Evolutionary conservation across 441 rosid species (phyloP).

Genomic region (Bruguiera hainesii): DNA sequence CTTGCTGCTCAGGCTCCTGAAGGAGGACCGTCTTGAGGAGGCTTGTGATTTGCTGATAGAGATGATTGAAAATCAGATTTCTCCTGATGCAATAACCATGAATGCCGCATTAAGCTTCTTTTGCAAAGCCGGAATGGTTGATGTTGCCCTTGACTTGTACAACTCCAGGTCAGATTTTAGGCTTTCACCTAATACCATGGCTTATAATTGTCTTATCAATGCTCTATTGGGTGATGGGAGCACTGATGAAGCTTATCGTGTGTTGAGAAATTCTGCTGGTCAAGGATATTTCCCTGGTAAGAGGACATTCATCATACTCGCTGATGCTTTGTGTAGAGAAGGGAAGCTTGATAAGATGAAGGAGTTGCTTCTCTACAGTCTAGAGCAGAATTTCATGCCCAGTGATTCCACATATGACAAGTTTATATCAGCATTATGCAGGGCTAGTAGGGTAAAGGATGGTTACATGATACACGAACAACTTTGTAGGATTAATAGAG

Average conservation of each 20-base stretch:
- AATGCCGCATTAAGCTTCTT: slow-evolving; percentile 71
- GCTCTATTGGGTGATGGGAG: slow-evolving; percentile 48
- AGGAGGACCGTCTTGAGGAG: slow-evolving; percentile 48
- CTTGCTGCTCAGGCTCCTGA: slow-evolving; percentile 55
- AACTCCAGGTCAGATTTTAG: slow-evolving; percentile 54
- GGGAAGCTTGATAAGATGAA: slow-evolving; percentile 60
- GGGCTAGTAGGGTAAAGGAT: slow-evolving; percentile 50
- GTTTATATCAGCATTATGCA: slow-evolving; percentile 57
- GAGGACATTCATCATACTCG: slow-evolving; percentile 47
- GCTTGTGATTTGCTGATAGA: slow-evolving; percentile 59
- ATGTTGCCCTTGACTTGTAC: slow-evolving; percentile 65
- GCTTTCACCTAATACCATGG: slow-evolving; percentile 42
- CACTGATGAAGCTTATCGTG: slow-evolving; percentile 49
- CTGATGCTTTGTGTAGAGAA: slow-evolving; percentile 58
- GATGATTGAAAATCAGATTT: slow-evolving; percentile 55
- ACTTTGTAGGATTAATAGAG: slow-evolving; percentile 35
- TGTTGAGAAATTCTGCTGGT: slow-evolving; percentile 45
- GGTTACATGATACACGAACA: slow-evolving; percentile 50
- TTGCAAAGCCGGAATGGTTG: slow-evolving; percentile 82
- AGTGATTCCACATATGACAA: slow-evolving; percentile 32
- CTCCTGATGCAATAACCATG: slow-evolving; percentile 58
- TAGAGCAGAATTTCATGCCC: slow-evolving; percentile 43
- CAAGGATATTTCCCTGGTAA: slow-evolving; percentile 56
- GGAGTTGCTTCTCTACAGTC: slow-evolving; percentile 45
- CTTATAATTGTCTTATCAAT: slow-evolving; percentile 62